Evolutionary conservation across 1,284 basidiomycete genomes (phyloP), one percentile per base, ranked within the genome.

Genomic region (Fomitopsis schrenkii): DNA sequence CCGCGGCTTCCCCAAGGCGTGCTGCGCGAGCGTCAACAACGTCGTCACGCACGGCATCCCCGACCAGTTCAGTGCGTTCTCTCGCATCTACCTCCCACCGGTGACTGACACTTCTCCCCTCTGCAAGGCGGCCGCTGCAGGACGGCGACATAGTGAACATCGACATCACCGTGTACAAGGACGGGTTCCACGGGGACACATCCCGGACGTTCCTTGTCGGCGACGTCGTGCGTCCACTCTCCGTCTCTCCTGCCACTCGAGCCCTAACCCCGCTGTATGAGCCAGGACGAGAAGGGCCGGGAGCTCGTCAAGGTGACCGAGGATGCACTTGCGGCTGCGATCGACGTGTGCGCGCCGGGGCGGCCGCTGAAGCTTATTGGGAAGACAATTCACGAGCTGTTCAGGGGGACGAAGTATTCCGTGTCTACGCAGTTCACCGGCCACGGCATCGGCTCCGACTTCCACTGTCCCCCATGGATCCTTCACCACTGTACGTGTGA

Each of bases 21-120:
- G 92, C 68, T 96, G 94, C 71, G 97, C 94, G 19, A 91, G 90
- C 68, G 77, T 91, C 57, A 97, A 98, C 71, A 97, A 97, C 67
- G 78, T 94, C 53, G 82, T 93, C 54, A 84, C 83, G 42, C 94
- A 96, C 71, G 94, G 94, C 0, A 93, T 94, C 63, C 93, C 93
- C n/a, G 91, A 94, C 75, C 81, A 87, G 92, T 93, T 67, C 59
- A 64, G 66, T 60, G 35, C 35, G 19, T 46, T 50, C 19, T 10
- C 5, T 30, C 17, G 22, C 38, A n/a, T 42, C 17, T 14, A 12
- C 50, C 40, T 22, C 3, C 15, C 19, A 10, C 41, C 14, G n/a
- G 28, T 26, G 12, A 30, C 38, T 41, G 55, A 60, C 38, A 2
- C 10, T 22, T 6, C 15, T 15, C n/a, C 8, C n/a, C 14, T 19